These are phyloP conservation scores for Wakefieldia striispora DNA, from an alignment of 768 basidiomycete species.

Conservation along the genomic window DNA sequence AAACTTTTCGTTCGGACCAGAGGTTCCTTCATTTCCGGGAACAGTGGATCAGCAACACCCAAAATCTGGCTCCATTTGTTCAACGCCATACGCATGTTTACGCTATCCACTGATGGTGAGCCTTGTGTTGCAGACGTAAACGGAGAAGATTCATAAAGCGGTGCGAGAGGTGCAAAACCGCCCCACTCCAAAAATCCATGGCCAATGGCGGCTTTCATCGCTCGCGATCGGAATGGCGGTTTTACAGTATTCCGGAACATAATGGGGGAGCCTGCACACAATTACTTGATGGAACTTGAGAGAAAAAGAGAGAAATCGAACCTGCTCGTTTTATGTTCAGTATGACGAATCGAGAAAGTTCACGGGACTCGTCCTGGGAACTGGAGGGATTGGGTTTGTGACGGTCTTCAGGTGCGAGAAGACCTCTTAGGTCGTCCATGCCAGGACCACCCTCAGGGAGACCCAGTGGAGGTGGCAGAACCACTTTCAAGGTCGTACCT, in stretches of 20 bases:
- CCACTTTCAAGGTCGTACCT: conserved; percentile 33
- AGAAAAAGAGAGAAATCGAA: conserved; percentile 10
- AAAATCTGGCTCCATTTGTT: conserved; percentile 36
- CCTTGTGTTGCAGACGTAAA: conserved; percentile 19
- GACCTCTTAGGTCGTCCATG: conserved; percentile 28
- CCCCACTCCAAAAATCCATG: conserved; percentile 34
- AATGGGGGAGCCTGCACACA: conserved; percentile 15
- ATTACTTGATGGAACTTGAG: background rate
- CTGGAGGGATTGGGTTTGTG: background rate
- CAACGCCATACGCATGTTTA: conserved; percentile 31
- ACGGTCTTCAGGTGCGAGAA: conserved; percentile 23
- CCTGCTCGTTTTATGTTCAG: conserved; percentile 25
- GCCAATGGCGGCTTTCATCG: conserved; percentile 29
- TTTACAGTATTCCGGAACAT: conserved; percentile 19
- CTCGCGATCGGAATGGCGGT: conserved; percentile 29
- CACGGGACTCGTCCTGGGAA: conserved; percentile 2
- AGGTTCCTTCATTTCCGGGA: conserved; percentile 27
- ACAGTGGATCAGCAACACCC: conserved; percentile 30
- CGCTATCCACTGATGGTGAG: conserved; percentile 15
- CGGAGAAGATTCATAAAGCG: conserved; percentile 30
- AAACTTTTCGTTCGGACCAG: conserved; percentile 2
- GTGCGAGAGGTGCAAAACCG: conserved; percentile 29
- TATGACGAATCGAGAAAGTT: conserved; percentile 9
- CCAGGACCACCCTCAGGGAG: conserved; percentile 33
- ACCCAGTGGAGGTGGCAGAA: conserved; percentile 22